Percentiles rank a stretch among this genome's conserved stretches.
Conservation (phyloP, 192 early-diverging fungal genomes). For the Phycomyces blakesleeanus region DNA sequence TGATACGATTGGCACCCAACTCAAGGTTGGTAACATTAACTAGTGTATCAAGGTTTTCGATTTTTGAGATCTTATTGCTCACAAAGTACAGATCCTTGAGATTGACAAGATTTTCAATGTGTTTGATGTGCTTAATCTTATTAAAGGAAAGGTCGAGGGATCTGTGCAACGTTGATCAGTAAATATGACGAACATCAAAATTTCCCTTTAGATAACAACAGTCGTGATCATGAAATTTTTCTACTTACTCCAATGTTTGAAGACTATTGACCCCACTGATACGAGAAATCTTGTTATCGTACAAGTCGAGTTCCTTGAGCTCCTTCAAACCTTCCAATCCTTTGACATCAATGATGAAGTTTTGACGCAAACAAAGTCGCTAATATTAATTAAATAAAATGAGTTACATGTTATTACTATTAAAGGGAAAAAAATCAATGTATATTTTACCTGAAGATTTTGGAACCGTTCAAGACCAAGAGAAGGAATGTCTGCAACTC, state of each 20-base stretch:
- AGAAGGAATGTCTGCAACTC: slow-evolving; percentile 50
- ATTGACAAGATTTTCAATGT: slow-evolving; percentile 54
- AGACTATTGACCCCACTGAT: slow-evolving; percentile 65
- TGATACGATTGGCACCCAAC: slow-evolving; percentile 92
- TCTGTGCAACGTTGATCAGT: slow-evolving; percentile 9
- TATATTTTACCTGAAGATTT: slow-evolving; percentile 55
- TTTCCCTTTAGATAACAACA: too few relatives aligned
- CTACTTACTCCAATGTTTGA: slow-evolving; percentile 54
- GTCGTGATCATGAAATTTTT: not conserved
- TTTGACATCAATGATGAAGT: slow-evolving; percentile 70
- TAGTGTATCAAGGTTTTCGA: slow-evolving; percentile 70
- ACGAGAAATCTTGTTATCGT: slow-evolving; percentile 88
- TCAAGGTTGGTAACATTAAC: slow-evolving; percentile 79
- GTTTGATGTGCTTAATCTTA: slow-evolving; percentile 80
- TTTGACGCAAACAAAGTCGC: slow-evolving; percentile 80
- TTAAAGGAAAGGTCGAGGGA: slow-evolving; percentile 93
- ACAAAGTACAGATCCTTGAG: slow-evolving; percentile 86
- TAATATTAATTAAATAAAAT: slow-evolving; percentile 29
- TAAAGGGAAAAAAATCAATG: not conserved
- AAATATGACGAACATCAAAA: too few relatives aligned
- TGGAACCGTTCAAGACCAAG: slow-evolving; percentile 60
- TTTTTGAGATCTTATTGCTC: slow-evolving; percentile 85
- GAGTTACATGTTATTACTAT: not conserved
- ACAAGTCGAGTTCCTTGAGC: slow-evolving; percentile 86
- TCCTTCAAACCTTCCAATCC: slow-evolving; percentile 48